Conservation (phyloP, 345 rosid genomes). For the Mercurialis annua region DNA sequence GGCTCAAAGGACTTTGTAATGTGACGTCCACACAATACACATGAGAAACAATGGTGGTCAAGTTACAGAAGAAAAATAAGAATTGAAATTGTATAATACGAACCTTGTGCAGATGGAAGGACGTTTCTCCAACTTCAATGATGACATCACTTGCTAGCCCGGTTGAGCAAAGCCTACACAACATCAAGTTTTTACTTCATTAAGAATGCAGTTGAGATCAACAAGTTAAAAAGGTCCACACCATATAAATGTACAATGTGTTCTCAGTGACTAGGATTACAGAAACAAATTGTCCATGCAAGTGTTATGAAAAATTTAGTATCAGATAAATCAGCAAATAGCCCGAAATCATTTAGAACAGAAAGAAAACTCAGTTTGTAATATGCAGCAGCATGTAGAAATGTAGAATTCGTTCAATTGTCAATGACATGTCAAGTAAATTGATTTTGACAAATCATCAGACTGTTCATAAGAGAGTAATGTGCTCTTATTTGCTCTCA, state of each 20-base stretch:
- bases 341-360: neutral
- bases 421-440: no score
- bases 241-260: neutral
- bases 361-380: neutral
- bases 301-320: neutral
- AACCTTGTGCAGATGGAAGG: constrained; percentile 89
- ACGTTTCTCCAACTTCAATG: constrained; percentile 64
- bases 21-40: neutral
- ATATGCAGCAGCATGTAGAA: neutral
- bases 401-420: no score
- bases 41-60: neutral
- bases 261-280: neutral
- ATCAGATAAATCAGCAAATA: neutral
- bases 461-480: neutral
- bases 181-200: constrained; percentile 4
- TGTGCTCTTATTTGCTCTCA: neutral
- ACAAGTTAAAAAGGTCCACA: neutral
- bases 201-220: neutral
- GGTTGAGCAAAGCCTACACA: constrained; percentile 60
- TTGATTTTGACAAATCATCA: no score
- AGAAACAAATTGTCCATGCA: neutral
- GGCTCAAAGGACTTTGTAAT: neutral
- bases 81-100: constrained; percentile 1
- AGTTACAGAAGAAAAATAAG: neutral
- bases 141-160: constrained; percentile 78